Conservation (phyloP, 1,284 basidiomycete genomes). For the Apiotrichum brassicae region DNA sequence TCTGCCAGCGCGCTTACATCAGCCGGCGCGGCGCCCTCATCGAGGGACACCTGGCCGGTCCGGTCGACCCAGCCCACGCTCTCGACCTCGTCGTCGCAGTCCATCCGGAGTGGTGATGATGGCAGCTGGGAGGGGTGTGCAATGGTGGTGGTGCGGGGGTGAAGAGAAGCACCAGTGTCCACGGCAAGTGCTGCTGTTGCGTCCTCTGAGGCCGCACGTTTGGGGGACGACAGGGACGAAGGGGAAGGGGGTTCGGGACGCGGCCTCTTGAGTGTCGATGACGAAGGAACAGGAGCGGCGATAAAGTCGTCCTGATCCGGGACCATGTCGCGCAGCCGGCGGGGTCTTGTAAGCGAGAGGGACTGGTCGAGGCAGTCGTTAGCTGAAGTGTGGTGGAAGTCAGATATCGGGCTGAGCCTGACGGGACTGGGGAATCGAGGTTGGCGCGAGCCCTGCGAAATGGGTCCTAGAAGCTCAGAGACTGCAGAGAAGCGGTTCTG, state of each 20-base stretch:
- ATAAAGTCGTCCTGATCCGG: conserved; percentile 5
- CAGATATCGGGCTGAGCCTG: too few species aligned
- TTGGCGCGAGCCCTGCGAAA: too few species aligned
- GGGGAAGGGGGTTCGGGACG: conserved; percentile 31
- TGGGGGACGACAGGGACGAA: conserved; percentile 32
- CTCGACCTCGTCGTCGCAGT: conserved; percentile 15
- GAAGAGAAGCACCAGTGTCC: not conserved
- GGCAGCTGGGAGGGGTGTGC: conserved; percentile 8
- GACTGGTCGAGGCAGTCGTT: too few species aligned
- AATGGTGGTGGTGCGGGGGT: not conserved
- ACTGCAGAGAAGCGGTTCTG: not conserved
- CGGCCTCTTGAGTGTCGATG: conserved; percentile 26
- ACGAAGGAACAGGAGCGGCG: not conserved
- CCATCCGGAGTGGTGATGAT: conserved; percentile 22
- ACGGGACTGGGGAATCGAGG: too few species aligned
- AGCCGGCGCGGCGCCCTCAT: conserved; percentile 4
- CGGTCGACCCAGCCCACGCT: conserved; percentile 30
- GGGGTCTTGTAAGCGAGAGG: too few species aligned
- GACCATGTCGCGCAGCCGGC: conserved; percentile 8
- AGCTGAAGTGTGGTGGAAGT: too few species aligned
- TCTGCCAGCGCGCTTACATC: not conserved
- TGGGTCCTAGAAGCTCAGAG: not conserved
- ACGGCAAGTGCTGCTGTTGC: not conserved
- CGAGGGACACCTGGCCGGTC: conserved; percentile 35
- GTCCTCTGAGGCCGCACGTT: conserved; percentile 45